Base-by-base conservation (phyloP, 1,284 basidiomycete genomes). In the Sutorius eximius region DNA sequence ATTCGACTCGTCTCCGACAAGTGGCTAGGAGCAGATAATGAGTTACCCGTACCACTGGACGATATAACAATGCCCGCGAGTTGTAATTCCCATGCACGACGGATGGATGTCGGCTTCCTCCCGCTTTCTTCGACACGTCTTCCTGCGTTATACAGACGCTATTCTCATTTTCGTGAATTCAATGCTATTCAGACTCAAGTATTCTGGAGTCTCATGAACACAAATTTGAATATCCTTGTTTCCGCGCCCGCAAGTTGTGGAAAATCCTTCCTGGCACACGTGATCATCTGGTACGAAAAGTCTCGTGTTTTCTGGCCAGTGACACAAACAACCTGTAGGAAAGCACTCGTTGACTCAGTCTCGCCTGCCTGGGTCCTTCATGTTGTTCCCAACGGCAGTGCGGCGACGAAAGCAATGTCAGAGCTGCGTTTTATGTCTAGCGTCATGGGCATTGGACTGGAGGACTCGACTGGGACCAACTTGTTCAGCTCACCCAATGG, bases 1-100 rank as follows among this genome's bases (percentile, higher is more conserved):
- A 78, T 98, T 49, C 85, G 90, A 27, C 87, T 88, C 59, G 82
- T 95, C 42, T 98, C 95, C 1, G 95, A 98, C 71, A 82, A 85
- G 59, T 99, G 98, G 98, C 79, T 98, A 57, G 94, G 94, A 10
- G 90, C 95, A 8, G 94, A 98, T 62, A 85, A 91, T 53, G 84
- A 89, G 60, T 66, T 87, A 5, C 61, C 66, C 12, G 76, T 98
- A 34, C 70, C 84, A 1, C 73, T 98, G 34, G 83, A 86, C 11
- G 75, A 80, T 16, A 73, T 98, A 12, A 73, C 84, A 51, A 95
- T 98, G 86, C 95, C 97, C 1, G 57, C 73, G 8, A 63, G 75
- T n/a, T 82, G 86, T 8, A 74, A 79, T 34, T 78, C 80, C n/a
- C 84, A 86, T 63, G 87, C 87, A 0, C 78, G 82, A 8, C 75